Conservation (phyloP, 352 stramenopile genomes). For the Bremia lactucae region DNA sequence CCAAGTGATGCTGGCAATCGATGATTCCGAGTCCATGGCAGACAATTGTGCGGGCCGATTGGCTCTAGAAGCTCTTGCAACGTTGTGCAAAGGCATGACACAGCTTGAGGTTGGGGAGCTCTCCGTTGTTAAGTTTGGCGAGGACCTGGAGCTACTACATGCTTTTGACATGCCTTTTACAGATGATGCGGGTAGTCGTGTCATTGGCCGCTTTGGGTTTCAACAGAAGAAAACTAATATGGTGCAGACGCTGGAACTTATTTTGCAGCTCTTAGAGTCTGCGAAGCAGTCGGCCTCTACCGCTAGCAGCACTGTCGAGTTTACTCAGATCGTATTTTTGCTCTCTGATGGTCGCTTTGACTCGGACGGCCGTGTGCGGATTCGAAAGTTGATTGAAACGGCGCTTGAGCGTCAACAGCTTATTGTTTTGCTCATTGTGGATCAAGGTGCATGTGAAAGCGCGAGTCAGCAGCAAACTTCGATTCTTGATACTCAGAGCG, state of each 20-base stretch:
- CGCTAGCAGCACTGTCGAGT: constrained; percentile 58
- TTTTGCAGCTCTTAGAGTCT: constrained; percentile 86
- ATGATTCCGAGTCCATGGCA: constrained; percentile 99
- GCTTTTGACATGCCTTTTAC: constrained; percentile 95
- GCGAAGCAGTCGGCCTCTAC: constrained; percentile 44
- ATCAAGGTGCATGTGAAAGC: constrained; percentile 51
- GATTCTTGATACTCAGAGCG: constrained; percentile 97
- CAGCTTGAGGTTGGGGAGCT: constrained; percentile 96
- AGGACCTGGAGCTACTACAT: constrained; percentile 95
- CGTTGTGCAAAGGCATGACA: constrained; percentile 94
- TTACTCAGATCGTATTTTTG: constrained; percentile 97
- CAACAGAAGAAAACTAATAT: constrained; percentile 96
- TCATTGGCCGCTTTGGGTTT: constrained; percentile 95
- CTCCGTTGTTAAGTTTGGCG: constrained; percentile 89
- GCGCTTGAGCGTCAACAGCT: constrained; percentile 96
- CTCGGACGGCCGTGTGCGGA: constrained; percentile 88
- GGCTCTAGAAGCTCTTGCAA: constrained; percentile 93
- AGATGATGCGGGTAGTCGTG: constrained; percentile 88
- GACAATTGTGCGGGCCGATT: constrained; percentile 93
- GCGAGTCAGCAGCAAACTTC: constrained; percentile 60
- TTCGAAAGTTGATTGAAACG: constrained; percentile 93
- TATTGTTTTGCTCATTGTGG: constrained; percentile 97
- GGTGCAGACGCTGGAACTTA: constrained; percentile 88
- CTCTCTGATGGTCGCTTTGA: constrained; percentile 99
- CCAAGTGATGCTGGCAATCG: constrained; percentile 97